Conservation (phyloP, 2,329 filamentous ascomycete species). For the Emmonsia crescens region DNA sequence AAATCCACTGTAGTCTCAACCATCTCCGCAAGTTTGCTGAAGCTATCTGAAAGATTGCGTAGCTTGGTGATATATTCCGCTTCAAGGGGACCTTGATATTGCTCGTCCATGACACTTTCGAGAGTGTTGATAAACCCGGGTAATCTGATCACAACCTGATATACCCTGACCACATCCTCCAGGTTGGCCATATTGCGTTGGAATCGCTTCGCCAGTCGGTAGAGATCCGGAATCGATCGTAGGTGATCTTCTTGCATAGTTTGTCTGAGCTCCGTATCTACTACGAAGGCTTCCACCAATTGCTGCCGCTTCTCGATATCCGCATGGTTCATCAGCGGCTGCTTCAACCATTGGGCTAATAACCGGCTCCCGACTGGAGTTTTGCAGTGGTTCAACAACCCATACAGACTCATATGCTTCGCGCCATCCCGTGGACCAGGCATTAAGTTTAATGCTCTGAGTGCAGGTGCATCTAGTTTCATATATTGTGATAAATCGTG, state of each 20-base stretch:
- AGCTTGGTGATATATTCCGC: conserved; percentile 78
- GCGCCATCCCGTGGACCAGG: conserved; percentile 85
- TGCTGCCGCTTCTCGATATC: conserved; percentile 90
- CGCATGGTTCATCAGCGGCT: conserved; percentile 80
- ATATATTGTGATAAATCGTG: conserved; percentile 95
- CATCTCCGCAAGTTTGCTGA: conserved; percentile 89
- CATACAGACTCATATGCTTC: conserved; percentile 96
- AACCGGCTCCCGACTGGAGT: conserved; percentile 85
- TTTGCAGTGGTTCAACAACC: conserved; percentile 93
- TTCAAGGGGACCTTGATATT: conserved; percentile 79
- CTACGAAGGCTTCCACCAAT: conserved; percentile 87
- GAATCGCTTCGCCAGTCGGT: conserved; percentile 86
- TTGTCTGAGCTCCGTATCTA: conserved; percentile 84
- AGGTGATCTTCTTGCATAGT: conserved; percentile 96
- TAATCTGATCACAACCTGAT: conserved; percentile 85
- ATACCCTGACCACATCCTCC: conserved; percentile 90
- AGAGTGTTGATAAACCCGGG: conserved; percentile 83
- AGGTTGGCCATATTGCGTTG: conserved; percentile 83
- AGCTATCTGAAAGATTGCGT: conserved; percentile 60
- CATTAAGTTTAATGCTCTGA: conserved; percentile 95
- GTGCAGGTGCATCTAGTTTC: conserved; percentile 90
- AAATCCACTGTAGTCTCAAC: conserved; percentile 97
- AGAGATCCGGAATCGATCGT: conserved; percentile 84
- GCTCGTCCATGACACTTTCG: conserved; percentile 89
- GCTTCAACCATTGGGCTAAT: conserved; percentile 92